Evolutionary conservation across 495 filamentous ascomycete species (phyloP).

Genomic region (Chlorociboria aeruginascens): DNA sequence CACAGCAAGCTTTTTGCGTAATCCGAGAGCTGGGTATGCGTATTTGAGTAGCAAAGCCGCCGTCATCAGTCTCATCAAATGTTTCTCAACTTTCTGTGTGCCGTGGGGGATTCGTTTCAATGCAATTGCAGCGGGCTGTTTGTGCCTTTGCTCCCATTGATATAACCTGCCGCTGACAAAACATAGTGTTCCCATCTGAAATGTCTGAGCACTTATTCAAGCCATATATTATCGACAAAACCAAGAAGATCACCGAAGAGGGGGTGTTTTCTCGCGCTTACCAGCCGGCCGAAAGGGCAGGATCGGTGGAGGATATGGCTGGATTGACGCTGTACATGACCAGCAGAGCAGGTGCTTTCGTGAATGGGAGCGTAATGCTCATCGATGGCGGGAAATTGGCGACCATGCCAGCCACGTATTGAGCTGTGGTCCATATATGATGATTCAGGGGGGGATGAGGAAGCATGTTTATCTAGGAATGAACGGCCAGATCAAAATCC

Average conservation of each 20-base stretch:
- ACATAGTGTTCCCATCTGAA: neutral
- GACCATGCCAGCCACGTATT: neutral
- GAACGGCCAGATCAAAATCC: too few relatives aligned
- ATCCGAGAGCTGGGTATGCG: constrained; percentile 32
- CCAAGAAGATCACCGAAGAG: neutral
- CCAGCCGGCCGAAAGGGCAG: constrained; percentile 42
- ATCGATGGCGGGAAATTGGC: constrained; percentile 44
- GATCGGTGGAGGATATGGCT: constrained; percentile 47
- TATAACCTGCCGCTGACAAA: neutral
- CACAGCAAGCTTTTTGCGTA: constrained; percentile 47
- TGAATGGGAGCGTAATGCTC: constrained; percentile 42
- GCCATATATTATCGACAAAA: neutral
- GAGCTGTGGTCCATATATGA: neutral
- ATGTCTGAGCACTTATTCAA: neutral
- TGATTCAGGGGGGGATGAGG: too few relatives aligned
- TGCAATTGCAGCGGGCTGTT: constrained; percentile 51
- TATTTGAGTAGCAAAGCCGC: constrained; percentile 57
- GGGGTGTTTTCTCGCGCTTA: constrained; percentile 28
- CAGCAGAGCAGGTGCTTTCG: constrained; percentile 45
- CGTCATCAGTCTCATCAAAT: constrained; percentile 50
- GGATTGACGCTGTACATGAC: constrained; percentile 48
- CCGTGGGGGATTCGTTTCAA: constrained; percentile 51
- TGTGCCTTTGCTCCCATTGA: constrained; percentile 18
- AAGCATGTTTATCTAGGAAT: too few relatives aligned
- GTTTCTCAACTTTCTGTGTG: constrained; percentile 38